These are phyloP conservation scores for Gnaphalium uliginosum DNA, from an alignment of 129 eudicot species.

Conservation along the genomic window DNA sequence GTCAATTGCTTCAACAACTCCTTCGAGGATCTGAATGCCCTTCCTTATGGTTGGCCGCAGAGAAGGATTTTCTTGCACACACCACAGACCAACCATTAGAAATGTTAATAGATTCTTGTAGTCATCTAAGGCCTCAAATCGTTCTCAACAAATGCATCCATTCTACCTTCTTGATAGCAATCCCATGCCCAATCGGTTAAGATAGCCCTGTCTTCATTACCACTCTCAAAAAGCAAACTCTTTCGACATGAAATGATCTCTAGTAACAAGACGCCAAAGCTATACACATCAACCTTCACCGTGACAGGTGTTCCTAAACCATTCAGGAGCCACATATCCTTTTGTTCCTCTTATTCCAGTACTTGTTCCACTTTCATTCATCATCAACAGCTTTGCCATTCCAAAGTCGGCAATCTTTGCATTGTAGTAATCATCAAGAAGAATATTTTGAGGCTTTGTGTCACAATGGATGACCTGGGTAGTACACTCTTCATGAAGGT, in stretches of 20 bases:
- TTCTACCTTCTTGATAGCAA: background rate
- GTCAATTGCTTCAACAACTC: background rate
- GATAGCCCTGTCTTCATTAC: background rate
- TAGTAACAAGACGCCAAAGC: conserved; percentile 47
- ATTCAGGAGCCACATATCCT: conserved; percentile 64
- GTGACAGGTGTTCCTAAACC: conserved; percentile 48
- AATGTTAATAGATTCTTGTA: background rate
- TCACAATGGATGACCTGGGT: conserved; percentile 58
- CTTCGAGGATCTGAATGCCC: background rate
- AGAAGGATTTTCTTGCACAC: background rate
- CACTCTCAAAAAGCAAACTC: background rate
- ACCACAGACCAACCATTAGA: background rate
- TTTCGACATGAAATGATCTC: conserved; percentile 49
- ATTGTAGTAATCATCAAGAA: conserved; percentile 48
- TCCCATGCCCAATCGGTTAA: conserved; percentile 2
- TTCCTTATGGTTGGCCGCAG: background rate
- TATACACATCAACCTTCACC: conserved; percentile 54
- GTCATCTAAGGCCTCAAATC: background rate
- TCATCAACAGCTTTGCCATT: conserved; percentile 48
- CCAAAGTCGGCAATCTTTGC: conserved; percentile 55
- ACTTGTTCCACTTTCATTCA: conserved; percentile 25
- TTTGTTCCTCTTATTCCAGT: conserved; percentile 54
- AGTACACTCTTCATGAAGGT: conserved; percentile 55
- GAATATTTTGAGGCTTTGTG: conserved; percentile 35
- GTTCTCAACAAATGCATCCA: background rate